phyloP scores from a whole-genome alignment of 2,329 filamentous ascomycete genomes.

The Aspergillus hortae region DNA sequence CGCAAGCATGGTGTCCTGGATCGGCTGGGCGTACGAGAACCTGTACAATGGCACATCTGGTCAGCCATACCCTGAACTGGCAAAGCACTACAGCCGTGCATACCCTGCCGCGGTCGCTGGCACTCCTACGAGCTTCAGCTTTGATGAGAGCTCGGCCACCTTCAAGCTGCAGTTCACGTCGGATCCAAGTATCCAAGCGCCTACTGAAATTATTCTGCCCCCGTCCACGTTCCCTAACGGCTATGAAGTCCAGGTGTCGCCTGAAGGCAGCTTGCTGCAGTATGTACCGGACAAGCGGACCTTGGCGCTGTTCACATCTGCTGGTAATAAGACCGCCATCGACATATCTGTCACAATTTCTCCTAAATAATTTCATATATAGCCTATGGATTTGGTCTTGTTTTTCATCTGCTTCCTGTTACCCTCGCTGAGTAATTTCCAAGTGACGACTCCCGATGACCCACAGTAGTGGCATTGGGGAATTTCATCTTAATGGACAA shows the following conservation, averaged over 20 bases:
- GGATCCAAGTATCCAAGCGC: conserved; percentile 8
- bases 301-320: conserved; percentile 14
- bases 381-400: too few relatives aligned
- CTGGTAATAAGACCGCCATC: neutral
- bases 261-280: conserved; percentile 7
- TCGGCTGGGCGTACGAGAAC: conserved; percentile 13
- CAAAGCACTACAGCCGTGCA: conserved; percentile 12
- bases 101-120: conserved; percentile 11
- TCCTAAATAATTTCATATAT: neutral
- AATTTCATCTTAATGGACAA: too few relatives aligned
- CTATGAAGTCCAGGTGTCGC: conserved; percentile 7
- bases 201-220: conserved; percentile 11
- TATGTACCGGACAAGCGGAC: conserved; percentile 9
- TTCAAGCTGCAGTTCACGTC: conserved; percentile 10
- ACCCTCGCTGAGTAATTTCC: too few relatives aligned
- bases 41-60: conserved; percentile 11
- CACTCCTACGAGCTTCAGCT: conserved; percentile 8
- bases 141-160: conserved; percentile 8
- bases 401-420: too few relatives aligned
- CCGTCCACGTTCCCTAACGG: conserved; percentile 10
- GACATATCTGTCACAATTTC: conserved; percentile 3
- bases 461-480: too few relatives aligned
- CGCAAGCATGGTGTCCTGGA: conserved; percentile 13
- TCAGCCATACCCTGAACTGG: conserved; percentile 9
- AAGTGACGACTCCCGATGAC: too few relatives aligned